phyloP scores from a whole-genome alignment of 305 asterid genomes.

The Solanum aculeatissimum region DNA sequence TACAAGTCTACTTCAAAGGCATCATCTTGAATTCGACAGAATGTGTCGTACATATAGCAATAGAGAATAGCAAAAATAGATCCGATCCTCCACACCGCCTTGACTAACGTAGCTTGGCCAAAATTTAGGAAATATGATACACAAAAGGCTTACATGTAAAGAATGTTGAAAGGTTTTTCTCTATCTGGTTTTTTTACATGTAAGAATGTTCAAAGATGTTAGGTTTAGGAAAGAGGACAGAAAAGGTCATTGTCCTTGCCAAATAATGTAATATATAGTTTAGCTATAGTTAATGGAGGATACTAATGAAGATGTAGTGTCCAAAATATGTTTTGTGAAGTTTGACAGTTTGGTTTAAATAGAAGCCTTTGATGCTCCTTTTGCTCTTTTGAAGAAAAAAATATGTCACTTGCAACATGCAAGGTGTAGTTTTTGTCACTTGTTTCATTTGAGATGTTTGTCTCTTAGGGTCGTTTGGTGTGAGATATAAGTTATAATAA shows the following conservation, averaged over 20 bases:
- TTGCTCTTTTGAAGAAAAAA: background rate
- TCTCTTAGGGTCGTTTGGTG: no score
- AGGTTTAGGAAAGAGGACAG: background rate
- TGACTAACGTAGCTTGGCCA: background rate
- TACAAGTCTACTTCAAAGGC: constrained; percentile 20
- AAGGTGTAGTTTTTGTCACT: no score
- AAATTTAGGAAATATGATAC: background rate
- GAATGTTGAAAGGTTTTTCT: background rate
- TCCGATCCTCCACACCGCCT: constrained; percentile 10
- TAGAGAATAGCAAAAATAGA: constrained; percentile 9
- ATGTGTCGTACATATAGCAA: constrained; percentile 16
- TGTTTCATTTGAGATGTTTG: background rate
- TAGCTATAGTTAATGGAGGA: background rate
- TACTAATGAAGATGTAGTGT: background rate
- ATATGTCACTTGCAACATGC: background rate
- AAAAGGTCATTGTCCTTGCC: background rate
- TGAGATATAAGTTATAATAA: no score
- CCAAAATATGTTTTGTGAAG: background rate
- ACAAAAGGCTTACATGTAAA: background rate
- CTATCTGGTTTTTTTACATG: background rate
- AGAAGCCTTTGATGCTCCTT: background rate
- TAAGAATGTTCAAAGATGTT: background rate
- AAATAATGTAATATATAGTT: background rate
- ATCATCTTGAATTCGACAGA: constrained; percentile 18
- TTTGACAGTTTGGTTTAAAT: background rate